Conservation (phyloP, 441 rosid species). For the Aleurites moluccanus region DNA sequence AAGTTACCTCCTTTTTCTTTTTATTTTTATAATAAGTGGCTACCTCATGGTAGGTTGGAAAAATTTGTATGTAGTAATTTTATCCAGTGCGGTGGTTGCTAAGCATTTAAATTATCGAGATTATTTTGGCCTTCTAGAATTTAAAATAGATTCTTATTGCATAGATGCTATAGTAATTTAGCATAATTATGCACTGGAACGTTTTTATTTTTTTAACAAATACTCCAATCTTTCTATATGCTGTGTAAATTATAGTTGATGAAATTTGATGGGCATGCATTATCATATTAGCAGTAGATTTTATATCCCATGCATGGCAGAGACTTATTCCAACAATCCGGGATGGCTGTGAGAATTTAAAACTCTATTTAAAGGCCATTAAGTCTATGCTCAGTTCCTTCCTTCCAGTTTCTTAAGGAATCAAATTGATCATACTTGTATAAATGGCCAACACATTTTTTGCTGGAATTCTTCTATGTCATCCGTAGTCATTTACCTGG, state of each 20-base stretch:
- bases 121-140: background rate
- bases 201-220: background rate
- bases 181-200: background rate
- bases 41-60: background rate
- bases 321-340: constrained; percentile 3
- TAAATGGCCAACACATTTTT: background rate
- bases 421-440: background rate
- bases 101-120: background rate
- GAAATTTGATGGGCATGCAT: background rate
- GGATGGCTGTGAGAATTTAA: background rate
- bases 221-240: background rate
- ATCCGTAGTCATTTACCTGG: background rate
- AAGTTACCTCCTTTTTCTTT: background rate
- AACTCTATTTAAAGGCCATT: background rate
- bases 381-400: background rate
- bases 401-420: background rate
- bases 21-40: background rate
- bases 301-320: background rate
- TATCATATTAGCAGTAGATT: background rate
- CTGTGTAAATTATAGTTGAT: background rate
- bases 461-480: background rate
- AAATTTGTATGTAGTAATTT: background rate
- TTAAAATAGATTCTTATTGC: background rate
- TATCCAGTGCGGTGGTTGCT: background rate
- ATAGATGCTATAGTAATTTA: background rate